Evolutionary conservation across 2,329 filamentous ascomycete species (phyloP).

Genomic region (Stagonosporopsis tanaceti): DNA sequence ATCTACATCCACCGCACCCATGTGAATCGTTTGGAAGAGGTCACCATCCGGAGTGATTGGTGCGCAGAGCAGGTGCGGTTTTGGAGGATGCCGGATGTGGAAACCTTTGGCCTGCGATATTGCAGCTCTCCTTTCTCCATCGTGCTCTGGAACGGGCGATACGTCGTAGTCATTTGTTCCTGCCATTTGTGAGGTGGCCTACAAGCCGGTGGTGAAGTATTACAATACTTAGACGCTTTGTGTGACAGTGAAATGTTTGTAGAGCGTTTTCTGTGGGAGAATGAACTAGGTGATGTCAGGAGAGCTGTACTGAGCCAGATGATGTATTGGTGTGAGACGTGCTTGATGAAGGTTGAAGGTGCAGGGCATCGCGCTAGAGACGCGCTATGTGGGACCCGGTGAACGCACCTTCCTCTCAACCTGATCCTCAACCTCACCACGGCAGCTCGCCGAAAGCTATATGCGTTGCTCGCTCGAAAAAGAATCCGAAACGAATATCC

Average conservation of each 20-base stretch:
- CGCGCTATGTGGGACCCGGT: neutral
- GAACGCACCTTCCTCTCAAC: neutral
- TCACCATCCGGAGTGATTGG: conserved; percentile 35
- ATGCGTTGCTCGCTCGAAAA: too few relatives aligned
- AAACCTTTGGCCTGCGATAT: conserved; percentile 16
- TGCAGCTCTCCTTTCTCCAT: conserved; percentile 8
- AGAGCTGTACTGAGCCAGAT: neutral
- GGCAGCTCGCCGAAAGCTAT: too few relatives aligned
- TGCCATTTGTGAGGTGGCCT: neutral
- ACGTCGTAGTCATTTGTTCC: neutral
- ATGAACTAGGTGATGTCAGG: neutral
- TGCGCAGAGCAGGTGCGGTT: conserved; percentile 36
- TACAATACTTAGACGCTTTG: neutral
- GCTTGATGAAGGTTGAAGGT: neutral
- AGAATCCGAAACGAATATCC: too few relatives aligned
- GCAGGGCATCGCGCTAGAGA: neutral
- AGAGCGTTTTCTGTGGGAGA: neutral
- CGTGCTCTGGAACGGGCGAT: conserved; percentile 1
- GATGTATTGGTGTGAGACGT: neutral
- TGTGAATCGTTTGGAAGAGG: conserved; percentile 50
- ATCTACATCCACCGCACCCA: conserved; percentile 44
- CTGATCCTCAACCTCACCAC: too few relatives aligned
- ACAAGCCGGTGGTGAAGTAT: neutral
- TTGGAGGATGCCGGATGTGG: conserved; percentile 35
- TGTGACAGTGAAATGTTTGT: too few relatives aligned